Conservation (phyloP, 768 basidiomycete genomes). For the Lactifluus volemus region DNA sequence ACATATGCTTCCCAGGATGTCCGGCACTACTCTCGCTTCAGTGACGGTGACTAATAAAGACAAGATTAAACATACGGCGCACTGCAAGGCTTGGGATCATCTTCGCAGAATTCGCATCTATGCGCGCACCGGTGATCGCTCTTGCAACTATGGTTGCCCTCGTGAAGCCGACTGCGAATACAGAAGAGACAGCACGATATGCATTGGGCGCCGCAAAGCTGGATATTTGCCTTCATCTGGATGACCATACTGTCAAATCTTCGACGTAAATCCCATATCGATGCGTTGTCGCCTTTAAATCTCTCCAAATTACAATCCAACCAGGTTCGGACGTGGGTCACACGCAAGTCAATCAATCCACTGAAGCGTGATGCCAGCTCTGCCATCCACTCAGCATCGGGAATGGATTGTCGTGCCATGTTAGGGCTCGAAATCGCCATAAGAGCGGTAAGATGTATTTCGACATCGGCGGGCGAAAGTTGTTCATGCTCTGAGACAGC, state of each 20-base stretch:
- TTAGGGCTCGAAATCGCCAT: conserved; percentile 26
- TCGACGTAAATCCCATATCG: conserved; percentile 39
- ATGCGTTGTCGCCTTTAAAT: conserved; percentile 36
- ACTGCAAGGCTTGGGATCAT: conserved; percentile 14
- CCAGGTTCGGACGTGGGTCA: conserved; percentile 44
- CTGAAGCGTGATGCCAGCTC: conserved; percentile 33
- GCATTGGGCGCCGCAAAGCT: conserved; percentile 44
- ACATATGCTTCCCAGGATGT: conserved; percentile 40
- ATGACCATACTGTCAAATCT: conserved; percentile 36
- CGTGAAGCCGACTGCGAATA: conserved; percentile 39
- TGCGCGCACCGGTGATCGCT: conserved; percentile 41
- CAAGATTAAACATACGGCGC: conserved; percentile 29
- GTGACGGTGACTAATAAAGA: neutral
- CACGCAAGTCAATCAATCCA: conserved; percentile 33
- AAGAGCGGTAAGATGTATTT: conserved; percentile 22
- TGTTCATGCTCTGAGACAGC: conserved; percentile 22
- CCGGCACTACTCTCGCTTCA: too few relatives aligned
- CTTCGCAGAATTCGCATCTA: conserved; percentile 36
- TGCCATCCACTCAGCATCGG: conserved; percentile 36
- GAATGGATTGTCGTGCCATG: conserved; percentile 26
- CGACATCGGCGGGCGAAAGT: conserved; percentile 21
- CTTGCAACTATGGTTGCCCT: conserved; percentile 39
- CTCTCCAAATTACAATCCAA: conserved; percentile 39
- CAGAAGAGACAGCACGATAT: conserved; percentile 42
- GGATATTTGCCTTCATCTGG: conserved; percentile 21